Base-by-base conservation (phyloP, 176 grass and related monocot species). In the Chloris gayana region DNA sequence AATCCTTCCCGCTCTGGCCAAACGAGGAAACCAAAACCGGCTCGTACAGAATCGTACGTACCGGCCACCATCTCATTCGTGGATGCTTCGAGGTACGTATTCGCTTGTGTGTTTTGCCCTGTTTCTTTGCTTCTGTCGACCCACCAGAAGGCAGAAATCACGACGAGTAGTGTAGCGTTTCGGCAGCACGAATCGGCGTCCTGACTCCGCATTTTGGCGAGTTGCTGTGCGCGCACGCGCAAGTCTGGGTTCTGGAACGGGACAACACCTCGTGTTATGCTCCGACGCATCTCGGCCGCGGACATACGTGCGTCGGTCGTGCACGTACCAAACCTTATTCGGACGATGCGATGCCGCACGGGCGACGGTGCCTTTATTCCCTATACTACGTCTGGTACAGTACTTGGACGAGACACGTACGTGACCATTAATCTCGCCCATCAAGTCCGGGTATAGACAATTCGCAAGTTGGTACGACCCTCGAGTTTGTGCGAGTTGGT, bases 31-130 rank as follows among this genome's bases (percentile, higher is more conserved):
- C 17, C 44, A 1, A 7, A 64, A n/a, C n/a, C 56, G 25, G 4
- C 22, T 25, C 22, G 73, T 76, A 81, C 85, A 25, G 7, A 11
- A 81, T 76, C 78, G 85, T 72, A 45, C 45, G 37, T 19, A 15
- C 62, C 38, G 49, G n/a, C n/a, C n/a, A n/a, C 50, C 29, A 53
- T 76, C 64, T 34, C 78, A 19, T 7, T 18, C 45, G 17, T 1
- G 61, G 76, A 79, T 68, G 9, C 33, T 6, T 42, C 14, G n/a
- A n/a, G n/a, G n/a, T n/a, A n/a, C n/a, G n/a, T n/a, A n/a, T n/a
- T n/a, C n/a, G n/a, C n/a, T n/a, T n/a, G n/a, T n/a, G n/a, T n/a
- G n/a, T n/a, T n/a, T 25, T 13, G 1, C 29, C 21, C 9, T 7
- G 38, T 11, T 44, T 38, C 14, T 15, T 17, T 49, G 3, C 11